phyloP scores from a whole-genome alignment of 2,329 filamentous ascomycete genomes.

The Xylariaceae sp. region DNA sequence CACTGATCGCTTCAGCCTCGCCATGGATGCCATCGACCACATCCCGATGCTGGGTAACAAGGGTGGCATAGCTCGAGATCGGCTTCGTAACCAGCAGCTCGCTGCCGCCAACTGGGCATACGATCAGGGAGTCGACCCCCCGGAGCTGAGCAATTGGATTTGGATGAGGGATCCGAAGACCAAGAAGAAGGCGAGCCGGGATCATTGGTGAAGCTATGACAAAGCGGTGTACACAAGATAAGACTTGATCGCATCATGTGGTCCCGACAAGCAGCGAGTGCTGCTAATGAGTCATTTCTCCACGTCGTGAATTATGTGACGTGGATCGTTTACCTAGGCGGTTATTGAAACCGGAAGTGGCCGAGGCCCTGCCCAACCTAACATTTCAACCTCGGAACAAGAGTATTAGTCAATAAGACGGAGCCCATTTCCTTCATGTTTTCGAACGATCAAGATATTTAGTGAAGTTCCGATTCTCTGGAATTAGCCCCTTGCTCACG shows the following conservation, averaged over 20 bases:
- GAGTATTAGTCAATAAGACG: no score
- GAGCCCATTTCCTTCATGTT: no score
- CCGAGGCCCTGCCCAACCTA: no score
- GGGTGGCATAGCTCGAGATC: slow-evolving; percentile 56
- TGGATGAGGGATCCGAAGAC: slow-evolving; percentile 46
- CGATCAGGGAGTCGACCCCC: slow-evolving; percentile 64
- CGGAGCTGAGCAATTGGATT: slow-evolving; percentile 58
- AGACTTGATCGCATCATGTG: not conserved
- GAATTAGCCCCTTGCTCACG: no score
- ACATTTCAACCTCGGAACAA: no score
- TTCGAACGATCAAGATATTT: no score
- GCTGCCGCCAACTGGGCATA: slow-evolving; percentile 58
- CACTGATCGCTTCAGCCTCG: slow-evolving; percentile 70
- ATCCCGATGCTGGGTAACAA: slow-evolving; percentile 58
- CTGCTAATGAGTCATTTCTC: no score
- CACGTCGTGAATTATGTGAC: no score
- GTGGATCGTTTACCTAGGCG: no score
- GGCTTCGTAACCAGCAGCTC: slow-evolving; percentile 59
- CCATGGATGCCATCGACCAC: slow-evolving; percentile 69
- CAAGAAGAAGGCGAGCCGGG: not conserved
- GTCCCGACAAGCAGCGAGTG: not conserved
- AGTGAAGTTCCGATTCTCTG: no score
- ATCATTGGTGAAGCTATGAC: not conserved
- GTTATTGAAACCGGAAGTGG: no score
- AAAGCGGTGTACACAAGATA: no score